Conservation (phyloP, 2,329 filamentous ascomycete species). For the Hypocreales sp. region DNA sequence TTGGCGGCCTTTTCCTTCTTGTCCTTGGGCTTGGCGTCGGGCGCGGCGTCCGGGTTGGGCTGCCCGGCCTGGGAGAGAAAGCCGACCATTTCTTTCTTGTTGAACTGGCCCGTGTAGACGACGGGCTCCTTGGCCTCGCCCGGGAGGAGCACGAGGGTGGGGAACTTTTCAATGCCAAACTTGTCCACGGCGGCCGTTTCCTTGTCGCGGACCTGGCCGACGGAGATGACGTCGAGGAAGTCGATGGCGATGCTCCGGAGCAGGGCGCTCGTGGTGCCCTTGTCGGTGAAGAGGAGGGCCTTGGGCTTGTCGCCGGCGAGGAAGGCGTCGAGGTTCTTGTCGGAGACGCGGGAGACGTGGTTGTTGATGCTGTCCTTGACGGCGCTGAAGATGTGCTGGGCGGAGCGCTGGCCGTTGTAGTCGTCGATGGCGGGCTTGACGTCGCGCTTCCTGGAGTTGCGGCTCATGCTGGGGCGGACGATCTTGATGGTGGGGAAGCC, state of each 20-base stretch:
- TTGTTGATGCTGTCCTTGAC: slow-evolving; percentile 84
- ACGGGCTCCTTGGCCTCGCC: slow-evolving; percentile 52
- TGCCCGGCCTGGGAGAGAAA: slow-evolving; percentile 69
- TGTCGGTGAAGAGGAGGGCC: slow-evolving; percentile 85
- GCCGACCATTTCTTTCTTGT: slow-evolving; percentile 64
- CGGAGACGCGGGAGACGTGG: slow-evolving; percentile 66
- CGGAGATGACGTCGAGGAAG: slow-evolving; percentile 62
- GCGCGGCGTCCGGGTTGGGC: slow-evolving; percentile 60
- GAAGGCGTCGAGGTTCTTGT: slow-evolving; percentile 67
- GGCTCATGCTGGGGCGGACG: slow-evolving; percentile 69
- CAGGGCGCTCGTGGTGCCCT: slow-evolving; percentile 72
- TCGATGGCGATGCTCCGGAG: slow-evolving; percentile 80
- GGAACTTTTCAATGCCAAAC: slow-evolving; percentile 66
- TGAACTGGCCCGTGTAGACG: slow-evolving; percentile 68
- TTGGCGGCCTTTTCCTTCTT: slow-evolving; percentile 17
- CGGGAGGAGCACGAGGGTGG: slow-evolving; percentile 66
- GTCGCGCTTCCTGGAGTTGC: slow-evolving; percentile 52
- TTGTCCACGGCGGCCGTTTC: slow-evolving; percentile 55
- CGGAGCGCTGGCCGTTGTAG: slow-evolving; percentile 69
- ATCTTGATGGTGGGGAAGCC: slow-evolving; percentile 97
- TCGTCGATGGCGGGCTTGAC: slow-evolving; percentile 75
- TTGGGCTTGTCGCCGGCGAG: slow-evolving; percentile 60
- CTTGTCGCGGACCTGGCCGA: slow-evolving; percentile 75
- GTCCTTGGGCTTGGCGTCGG: slow-evolving; percentile 24
- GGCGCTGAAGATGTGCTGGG: slow-evolving; percentile 77